Conservation (phyloP, 2,329 filamentous ascomycete species). For the Apiospora koreana region DNA sequence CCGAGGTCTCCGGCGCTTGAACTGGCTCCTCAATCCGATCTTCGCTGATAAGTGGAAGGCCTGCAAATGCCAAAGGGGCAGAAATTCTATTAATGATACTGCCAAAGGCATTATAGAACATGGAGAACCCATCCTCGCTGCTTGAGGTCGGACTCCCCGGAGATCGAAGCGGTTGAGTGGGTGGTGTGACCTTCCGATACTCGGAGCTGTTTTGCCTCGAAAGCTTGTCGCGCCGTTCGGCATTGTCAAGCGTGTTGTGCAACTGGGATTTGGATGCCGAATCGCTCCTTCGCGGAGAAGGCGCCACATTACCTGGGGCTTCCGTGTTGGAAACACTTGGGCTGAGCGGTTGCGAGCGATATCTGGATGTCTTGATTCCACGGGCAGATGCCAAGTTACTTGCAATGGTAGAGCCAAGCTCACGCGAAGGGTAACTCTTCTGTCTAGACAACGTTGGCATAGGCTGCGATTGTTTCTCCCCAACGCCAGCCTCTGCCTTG, state of each 20-base stretch:
- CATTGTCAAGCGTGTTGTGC: conserved; percentile 56
- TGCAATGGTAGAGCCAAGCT: conserved; percentile 79
- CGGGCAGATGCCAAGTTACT: conserved; percentile 85
- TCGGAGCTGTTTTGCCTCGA: conserved; percentile 23
- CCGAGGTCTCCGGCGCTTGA: conserved; percentile 35
- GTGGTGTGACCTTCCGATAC: conserved; percentile 28
- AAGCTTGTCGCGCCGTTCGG: conserved; percentile 35
- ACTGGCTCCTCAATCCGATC: conserved; percentile 46
- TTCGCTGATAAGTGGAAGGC: conserved; percentile 71
- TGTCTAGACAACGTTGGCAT: conserved; percentile 41
- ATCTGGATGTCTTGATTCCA: conserved; percentile 66
- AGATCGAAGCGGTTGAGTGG: conserved; percentile 26
- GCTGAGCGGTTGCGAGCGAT: conserved; percentile 67
- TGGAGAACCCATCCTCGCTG: conserved; percentile 78
- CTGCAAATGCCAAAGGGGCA: conserved; percentile 88
- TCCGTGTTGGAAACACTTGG: conserved; percentile 76
- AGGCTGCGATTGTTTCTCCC: conserved; percentile 30
- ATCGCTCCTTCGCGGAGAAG: conserved; percentile 51
- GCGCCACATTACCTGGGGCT: conserved; percentile 68
- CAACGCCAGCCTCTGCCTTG: conserved; percentile 19
- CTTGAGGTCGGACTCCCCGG: conserved; percentile 29
- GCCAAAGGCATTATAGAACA: conserved; percentile 91
- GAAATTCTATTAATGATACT: conserved; percentile 86
- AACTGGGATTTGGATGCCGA: conserved; percentile 55
- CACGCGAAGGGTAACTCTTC: conserved; percentile 60